Percentiles rank a stretch among this genome's conserved stretches.
These are phyloP conservation scores for Sparassis latifolia DNA, from an alignment of 1,284 basidiomycete genomes.

Conservation along the genomic window DNA sequence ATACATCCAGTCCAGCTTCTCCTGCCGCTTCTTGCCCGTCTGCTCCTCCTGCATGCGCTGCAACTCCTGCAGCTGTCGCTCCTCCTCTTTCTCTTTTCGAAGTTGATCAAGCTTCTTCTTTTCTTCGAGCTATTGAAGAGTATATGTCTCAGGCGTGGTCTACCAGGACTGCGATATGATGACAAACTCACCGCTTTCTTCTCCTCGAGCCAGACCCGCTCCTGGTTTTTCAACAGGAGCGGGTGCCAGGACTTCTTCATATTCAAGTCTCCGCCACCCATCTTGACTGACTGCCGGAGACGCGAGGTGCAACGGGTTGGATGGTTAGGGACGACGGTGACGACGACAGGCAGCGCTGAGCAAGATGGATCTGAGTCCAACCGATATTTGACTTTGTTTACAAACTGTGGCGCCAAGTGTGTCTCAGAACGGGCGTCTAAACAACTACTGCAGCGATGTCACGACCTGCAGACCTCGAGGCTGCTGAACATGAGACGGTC, in stretches of 20 bases:
- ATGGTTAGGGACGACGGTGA: slow-evolving; percentile 3
- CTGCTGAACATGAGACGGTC: slow-evolving; percentile 24
- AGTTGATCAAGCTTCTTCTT: slow-evolving; percentile 97
- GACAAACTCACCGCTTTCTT: slow-evolving; percentile 75
- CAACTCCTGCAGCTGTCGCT: slow-evolving; percentile 92
- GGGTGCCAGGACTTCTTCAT: slow-evolving; percentile 99
- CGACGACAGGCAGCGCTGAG: too few relatives aligned
- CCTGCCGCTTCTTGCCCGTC: slow-evolving; percentile 89
- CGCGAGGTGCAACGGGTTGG: slow-evolving; percentile 4
- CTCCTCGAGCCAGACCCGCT: slow-evolving; percentile 98
- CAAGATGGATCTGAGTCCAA: neutral
- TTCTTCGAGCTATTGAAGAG: slow-evolving; percentile 72
- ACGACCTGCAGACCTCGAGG: slow-evolving; percentile 29
- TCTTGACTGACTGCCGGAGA: slow-evolving; percentile 45
- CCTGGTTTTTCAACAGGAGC: slow-evolving; percentile 97
- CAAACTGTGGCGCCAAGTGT: neutral
- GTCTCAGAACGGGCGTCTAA: too few relatives aligned
- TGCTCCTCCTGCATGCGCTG: slow-evolving; percentile 91
- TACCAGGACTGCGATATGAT: neutral
- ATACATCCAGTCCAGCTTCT: slow-evolving; percentile 99
- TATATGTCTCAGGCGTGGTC: slow-evolving; percentile 1
- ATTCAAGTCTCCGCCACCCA: slow-evolving; percentile 93
- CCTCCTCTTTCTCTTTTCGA: slow-evolving; percentile 95
- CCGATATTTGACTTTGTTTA: slow-evolving; percentile 15
- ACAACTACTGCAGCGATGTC: slow-evolving; percentile 14